phyloP scores from a whole-genome alignment of 768 basidiomycete genomes.

The Suillus fuscotomentosus region DNA sequence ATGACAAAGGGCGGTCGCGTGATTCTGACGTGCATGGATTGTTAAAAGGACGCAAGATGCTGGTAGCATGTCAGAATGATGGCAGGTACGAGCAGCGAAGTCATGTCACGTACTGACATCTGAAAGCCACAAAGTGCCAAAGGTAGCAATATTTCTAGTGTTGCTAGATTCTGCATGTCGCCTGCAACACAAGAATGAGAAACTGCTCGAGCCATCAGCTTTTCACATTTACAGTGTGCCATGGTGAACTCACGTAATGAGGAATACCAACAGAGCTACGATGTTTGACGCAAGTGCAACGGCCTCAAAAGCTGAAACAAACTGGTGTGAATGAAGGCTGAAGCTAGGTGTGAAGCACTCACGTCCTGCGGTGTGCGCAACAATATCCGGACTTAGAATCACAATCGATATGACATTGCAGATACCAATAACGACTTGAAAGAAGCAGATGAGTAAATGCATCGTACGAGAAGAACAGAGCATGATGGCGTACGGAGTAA shows the following conservation, averaged over 20 bases:
- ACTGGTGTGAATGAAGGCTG: background rate
- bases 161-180: constrained; percentile 21
- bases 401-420: constrained; percentile 13
- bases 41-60: constrained; percentile 23
- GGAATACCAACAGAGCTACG: constrained; percentile 13
- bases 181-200: constrained; percentile 12
- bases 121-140: constrained; percentile 18
- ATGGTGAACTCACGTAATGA: constrained; percentile 18
- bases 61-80: constrained; percentile 5
- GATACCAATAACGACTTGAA: constrained; percentile 17
- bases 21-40: constrained; percentile 24
- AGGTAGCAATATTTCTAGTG: constrained; percentile 21
- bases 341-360: constrained; percentile 1
- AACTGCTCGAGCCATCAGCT: constrained; percentile 9
- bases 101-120: constrained; percentile 14
- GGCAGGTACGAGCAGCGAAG: background rate
- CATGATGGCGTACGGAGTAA: constrained; percentile 17
- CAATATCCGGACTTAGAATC: constrained; percentile 17
- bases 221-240: too few relatives aligned
- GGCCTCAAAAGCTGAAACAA: constrained; percentile 20
- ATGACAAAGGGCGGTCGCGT: constrained; percentile 20
- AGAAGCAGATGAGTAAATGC: constrained; percentile 1
- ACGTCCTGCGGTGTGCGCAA: constrained; percentile 23
- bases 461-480: background rate
- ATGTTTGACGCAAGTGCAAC: constrained; percentile 13